phyloP scores from a whole-genome alignment of 805 yeast species.

The Cyberlindnera americana region DNA sequence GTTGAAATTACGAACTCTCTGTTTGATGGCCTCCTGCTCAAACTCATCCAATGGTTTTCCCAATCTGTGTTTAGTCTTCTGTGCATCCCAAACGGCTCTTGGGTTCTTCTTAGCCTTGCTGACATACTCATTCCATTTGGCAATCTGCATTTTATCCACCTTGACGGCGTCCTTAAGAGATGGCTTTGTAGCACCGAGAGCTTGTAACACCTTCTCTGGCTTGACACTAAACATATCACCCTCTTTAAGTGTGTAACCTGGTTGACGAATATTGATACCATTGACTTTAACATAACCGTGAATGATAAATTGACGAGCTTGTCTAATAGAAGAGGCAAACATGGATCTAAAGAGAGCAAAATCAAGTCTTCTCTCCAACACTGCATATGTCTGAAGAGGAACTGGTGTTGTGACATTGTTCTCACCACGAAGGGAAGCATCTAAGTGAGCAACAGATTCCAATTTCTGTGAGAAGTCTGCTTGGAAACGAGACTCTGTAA shows the following conservation, averaged over 20 bases:
- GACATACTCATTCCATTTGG: conserved; percentile 73
- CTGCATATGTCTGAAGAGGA: conserved; percentile 84
- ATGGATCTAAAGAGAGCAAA: conserved; percentile 85
- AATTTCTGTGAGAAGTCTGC: conserved; percentile 62
- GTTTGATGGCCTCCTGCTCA: conserved; percentile 20
- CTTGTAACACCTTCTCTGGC: conserved; percentile 81
- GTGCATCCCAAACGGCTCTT: conserved; percentile 33
- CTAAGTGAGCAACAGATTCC: conserved; percentile 85
- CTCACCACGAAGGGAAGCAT: conserved; percentile 67
- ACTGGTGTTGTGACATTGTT: conserved; percentile 66
- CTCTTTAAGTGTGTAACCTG: conserved; percentile 69
- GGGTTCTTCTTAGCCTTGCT: conserved; percentile 49
- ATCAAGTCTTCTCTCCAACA: conserved; percentile 84
- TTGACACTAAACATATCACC: conserved; percentile 86
- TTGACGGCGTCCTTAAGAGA: conserved; percentile 61
- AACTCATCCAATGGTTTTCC: conserved; percentile 22
- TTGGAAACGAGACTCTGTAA: conserved; percentile 82
- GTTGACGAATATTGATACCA: conserved; percentile 73
- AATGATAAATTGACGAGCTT: conserved; percentile 84
- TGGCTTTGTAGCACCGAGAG: conserved; percentile 85
- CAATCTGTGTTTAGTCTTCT: conserved; percentile 35
- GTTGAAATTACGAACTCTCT: conserved; percentile 17
- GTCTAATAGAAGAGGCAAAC: conserved; percentile 92
- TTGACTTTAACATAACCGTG: conserved; percentile 83
- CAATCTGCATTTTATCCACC: conserved; percentile 68